Percentiles rank a stretch among this genome's conserved stretches.
These are phyloP conservation scores for Colletotrichum endophyticum DNA, from an alignment of 2,329 filamentous ascomycete genomes.

Conservation along the genomic window DNA sequence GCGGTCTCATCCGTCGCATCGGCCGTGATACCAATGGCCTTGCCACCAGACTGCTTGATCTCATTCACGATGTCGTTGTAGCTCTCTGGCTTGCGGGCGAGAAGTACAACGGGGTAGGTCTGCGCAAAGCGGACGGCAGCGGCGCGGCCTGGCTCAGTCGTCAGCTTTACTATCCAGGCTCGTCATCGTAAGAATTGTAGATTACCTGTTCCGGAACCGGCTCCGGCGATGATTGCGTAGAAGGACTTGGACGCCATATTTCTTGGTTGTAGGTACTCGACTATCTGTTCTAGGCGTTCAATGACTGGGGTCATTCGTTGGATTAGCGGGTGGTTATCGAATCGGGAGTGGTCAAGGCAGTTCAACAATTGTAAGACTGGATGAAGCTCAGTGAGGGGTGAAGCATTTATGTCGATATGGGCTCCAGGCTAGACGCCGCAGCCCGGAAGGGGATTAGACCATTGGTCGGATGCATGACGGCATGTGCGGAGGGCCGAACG, in stretches of 20 bases:
- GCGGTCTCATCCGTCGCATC: conserved; percentile 58
- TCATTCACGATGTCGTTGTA: conserved; percentile 71
- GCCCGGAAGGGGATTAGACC: not conserved
- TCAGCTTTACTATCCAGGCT: conserved; percentile 57
- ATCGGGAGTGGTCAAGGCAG: not conserved
- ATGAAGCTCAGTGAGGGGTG: not conserved
- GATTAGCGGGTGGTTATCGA: not conserved
- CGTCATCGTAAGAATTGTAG: conserved; percentile 55
- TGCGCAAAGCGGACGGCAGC: conserved; percentile 64
- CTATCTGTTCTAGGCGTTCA: not conserved
- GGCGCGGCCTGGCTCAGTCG: conserved; percentile 41
- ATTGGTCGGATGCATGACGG: conserved; percentile 17
- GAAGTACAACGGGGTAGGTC: conserved; percentile 74
- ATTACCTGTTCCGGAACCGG: conserved; percentile 69
- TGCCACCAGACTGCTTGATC: conserved; percentile 70
- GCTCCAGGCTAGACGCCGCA: not conserved
- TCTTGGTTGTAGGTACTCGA: not conserved
- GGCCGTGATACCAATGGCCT: conserved; percentile 72
- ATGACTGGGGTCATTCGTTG: not conserved
- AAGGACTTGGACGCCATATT: conserved; percentile 40
- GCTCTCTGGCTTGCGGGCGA: conserved; percentile 71
- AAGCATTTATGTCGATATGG: not conserved
- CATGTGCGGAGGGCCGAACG: conserved; percentile 12
- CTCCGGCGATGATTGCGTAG: conserved; percentile 74
- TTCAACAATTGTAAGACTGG: not conserved